Base-by-base conservation (phyloP, 805 yeast species). In the Metschnikowia lochheadii region DNA sequence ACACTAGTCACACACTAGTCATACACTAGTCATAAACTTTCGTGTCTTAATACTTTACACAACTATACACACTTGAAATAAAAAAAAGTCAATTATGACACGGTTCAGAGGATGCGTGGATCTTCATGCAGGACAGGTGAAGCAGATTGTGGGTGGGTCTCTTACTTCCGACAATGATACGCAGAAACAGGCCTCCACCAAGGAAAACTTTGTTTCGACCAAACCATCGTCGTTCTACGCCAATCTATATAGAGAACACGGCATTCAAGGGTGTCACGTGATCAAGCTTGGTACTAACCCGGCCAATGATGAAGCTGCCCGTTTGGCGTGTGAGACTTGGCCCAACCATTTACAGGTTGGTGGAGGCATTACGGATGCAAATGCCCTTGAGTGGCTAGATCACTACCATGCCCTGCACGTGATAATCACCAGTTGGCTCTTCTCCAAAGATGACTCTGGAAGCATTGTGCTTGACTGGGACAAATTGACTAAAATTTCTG, bases 91-190 rank as follows among this genome's bases (percentile, higher is more conserved):
- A 26, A 31, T 23, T 35, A 90, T 91, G 97, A 91, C 97, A 0
- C 77, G 78, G 47, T 94, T 89, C 69, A 81, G 91, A 61, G 98
- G 97, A 0, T 94, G 99, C 63, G 92, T 94, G 36, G 99, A 94
- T 64, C 83, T 94, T 51, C 99, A 94, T 67, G 80, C 86, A 6
- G 99, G 99, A 1, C 85, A 88, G 58, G 99, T 94, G 53, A 94
- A 94, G 63, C 99, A 94, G 66, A 94, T 94, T 48, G 97, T 94
- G 1, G 99, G 99, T 6, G 96, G 97, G 0, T 87, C 97, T 0
- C 73, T 94, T 18, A 75, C 78, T 0, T 70, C 72, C 10, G 85
- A 83, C 51, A 36, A 44, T 14, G 84, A 81, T 55, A 56, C 57
- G 17, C 67, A 66, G n/a, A 61, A 66, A 7, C 67, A 67, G 8